phyloP scores from a whole-genome alignment of 2,329 filamentous ascomycete genomes.

The Monilinia polystroma region DNA sequence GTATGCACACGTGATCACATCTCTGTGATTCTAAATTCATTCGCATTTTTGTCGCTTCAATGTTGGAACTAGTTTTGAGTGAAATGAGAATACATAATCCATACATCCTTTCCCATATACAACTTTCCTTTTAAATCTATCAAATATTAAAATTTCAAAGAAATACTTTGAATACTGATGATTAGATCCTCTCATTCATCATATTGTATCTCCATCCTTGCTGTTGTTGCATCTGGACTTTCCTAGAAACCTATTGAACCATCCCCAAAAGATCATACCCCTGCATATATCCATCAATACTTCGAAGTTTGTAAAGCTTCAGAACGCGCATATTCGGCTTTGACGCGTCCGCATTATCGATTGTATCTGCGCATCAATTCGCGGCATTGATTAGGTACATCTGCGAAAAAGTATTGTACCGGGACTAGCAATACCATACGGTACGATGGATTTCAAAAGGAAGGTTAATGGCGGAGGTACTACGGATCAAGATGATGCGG shows the following conservation, averaged over 20 bases:
- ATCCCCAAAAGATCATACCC: conserved; percentile 18
- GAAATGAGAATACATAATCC: conserved; percentile 4
- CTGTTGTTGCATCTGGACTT: not conserved
- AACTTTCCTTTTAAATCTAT: not conserved
- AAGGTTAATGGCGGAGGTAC: conserved; percentile 47
- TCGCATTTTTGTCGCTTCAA: not conserved
- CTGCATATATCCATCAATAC: conserved; percentile 23
- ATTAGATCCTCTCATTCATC: not conserved
- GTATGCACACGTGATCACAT: not conserved
- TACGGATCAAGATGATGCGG: conserved; percentile 50
- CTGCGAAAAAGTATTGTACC: not conserved
- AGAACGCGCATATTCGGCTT: conserved; percentile 23
- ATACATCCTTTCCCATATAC: conserved; percentile 8
- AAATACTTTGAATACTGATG: not conserved
- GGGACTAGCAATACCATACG: not conserved
- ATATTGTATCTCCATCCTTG: conserved; percentile 19
- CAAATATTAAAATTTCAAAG: too few relatives aligned
- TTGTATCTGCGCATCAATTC: conserved; percentile 23
- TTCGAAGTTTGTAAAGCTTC: conserved; percentile 21
- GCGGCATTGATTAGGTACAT: conserved; percentile 7
- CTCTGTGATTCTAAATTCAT: not conserved
- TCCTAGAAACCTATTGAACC: not conserved
- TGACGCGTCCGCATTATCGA: conserved; percentile 19
- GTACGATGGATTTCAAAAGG: conserved; percentile 50
- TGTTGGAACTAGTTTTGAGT: not conserved